phyloP scores from a whole-genome alignment of 192 early-diverging fungal genomes.

The Tieghemiomyces parasiticus region DNA sequence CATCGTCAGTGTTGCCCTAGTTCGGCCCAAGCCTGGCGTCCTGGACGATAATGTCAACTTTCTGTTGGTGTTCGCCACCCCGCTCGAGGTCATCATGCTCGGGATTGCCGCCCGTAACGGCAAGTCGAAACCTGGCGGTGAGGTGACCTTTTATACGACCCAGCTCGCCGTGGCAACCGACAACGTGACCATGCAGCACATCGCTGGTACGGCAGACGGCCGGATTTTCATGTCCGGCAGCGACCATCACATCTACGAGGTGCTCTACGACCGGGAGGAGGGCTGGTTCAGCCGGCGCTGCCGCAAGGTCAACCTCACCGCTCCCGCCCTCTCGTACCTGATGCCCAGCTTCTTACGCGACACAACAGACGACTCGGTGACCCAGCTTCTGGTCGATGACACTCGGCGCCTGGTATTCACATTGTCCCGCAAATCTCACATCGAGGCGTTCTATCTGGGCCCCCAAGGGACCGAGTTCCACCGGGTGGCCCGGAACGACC shows the following conservation, averaged over 20 bases:
- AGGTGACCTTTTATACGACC: slow-evolving; percentile 62
- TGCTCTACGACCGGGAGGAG: slow-evolving; percentile 73
- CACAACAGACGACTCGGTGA: slow-evolving; percentile 31
- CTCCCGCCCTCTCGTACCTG: slow-evolving; percentile 46
- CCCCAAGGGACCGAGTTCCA: slow-evolving; percentile 35
- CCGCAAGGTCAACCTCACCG: slow-evolving; percentile 56
- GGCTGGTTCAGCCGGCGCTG: slow-evolving; percentile 74
- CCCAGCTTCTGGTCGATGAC: slow-evolving; percentile 51
- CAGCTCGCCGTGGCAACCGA: slow-evolving; percentile 68
- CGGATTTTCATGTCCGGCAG: slow-evolving; percentile 83
- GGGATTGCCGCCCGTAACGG: slow-evolving; percentile 40
- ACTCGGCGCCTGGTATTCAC: slow-evolving; percentile 55
- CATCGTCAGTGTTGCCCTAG: slow-evolving; percentile 72
- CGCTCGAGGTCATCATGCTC: slow-evolving; percentile 66
- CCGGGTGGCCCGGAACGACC: slow-evolving; percentile 28
- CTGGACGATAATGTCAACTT: slow-evolving; percentile 74
- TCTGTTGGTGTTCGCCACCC: slow-evolving; percentile 74
- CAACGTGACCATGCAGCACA: slow-evolving; percentile 62
- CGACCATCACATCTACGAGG: slow-evolving; percentile 77
- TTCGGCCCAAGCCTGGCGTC: slow-evolving; percentile 56
- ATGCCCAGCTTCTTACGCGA: slow-evolving; percentile 46
- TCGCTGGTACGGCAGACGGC: slow-evolving; percentile 62
- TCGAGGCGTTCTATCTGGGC: slow-evolving; percentile 57
- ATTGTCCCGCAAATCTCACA: slow-evolving; percentile 43
- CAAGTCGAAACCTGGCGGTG: slow-evolving; percentile 17